Conservation (phyloP, 1,139 yeast genomes). For the Cylindricascospora bacillispora region DNA sequence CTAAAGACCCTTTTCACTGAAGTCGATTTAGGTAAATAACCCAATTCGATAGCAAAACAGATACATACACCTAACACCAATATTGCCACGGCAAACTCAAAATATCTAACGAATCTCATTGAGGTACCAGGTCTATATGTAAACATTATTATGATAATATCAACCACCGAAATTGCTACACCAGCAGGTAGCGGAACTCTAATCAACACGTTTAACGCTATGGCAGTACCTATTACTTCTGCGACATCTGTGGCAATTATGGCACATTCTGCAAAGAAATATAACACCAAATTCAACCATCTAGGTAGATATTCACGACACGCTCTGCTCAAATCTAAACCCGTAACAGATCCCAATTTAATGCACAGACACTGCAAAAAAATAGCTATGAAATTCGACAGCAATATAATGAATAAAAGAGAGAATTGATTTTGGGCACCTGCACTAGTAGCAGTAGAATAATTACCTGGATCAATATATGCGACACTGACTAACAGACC, state of each 20-base stretch:
- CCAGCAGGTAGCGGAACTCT: constrained; percentile 70
- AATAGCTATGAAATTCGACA: constrained; percentile 62
- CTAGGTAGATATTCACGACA: constrained; percentile 50
- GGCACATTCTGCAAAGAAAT: constrained; percentile 66
- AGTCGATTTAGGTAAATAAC: constrained; percentile 37
- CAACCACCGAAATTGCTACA: constrained; percentile 55
- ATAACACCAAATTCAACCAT: constrained; percentile 44
- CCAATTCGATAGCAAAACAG: constrained; percentile 59
- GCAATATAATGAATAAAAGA: constrained; percentile 49
- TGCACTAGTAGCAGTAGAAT: constrained; percentile 66
- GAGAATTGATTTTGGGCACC: constrained; percentile 59
- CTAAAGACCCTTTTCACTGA: constrained; percentile 45
- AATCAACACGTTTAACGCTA: constrained; percentile 59
- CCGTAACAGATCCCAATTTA: constrained; percentile 71
- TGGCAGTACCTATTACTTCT: constrained; percentile 81
- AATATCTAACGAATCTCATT: constrained; percentile 46
- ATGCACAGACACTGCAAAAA: constrained; percentile 62
- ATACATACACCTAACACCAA: constrained; percentile 58
- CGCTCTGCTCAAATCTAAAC: constrained; percentile 60
- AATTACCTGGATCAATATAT: constrained; percentile 79
- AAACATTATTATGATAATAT: constrained; percentile 59
- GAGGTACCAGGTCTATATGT: constrained; percentile 65
- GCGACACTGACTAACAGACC: constrained; percentile 70
- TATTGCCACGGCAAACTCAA: constrained; percentile 54
- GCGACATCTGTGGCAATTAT: constrained; percentile 79